Base-by-base conservation (phyloP, 177 flowering plant species). In the Telopea speciosissima region DNA sequence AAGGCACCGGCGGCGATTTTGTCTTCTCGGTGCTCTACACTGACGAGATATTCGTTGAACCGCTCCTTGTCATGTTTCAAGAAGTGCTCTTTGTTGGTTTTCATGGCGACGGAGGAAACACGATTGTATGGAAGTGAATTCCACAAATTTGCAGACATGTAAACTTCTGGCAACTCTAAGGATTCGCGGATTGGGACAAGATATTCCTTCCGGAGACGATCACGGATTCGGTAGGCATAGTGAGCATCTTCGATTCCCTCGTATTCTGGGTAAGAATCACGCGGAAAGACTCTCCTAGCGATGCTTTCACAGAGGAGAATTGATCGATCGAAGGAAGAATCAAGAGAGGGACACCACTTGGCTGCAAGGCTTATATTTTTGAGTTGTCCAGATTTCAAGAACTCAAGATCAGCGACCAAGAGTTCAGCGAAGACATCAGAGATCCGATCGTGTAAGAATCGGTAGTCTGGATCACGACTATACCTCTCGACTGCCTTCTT, bases 31-130 rank as follows among this genome's bases (percentile, higher is more conserved):
- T 24, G 14, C 56, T 44, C 66, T 22, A 82, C 87, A 5, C 58
- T 49, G 7, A 10, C 3, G 8, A 44, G 49, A 9, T 8, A 13
- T 44, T 44, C 49, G 1, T 44, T 44, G 69, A 82, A 84, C n/a
- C 83, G 70, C 2, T 65, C 67, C 31, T 19, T 49, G 23, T 84
- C 87, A 60, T 80, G 85, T 62, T 79, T 77, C 28, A 10, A 1
- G 56, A 82, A 84, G 24, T 33, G 67, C 5, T 77, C 66, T 54
- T 77, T 82, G 80, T 84, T 82, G 14, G 28, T 69, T 52, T 80
- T 82, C 87, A 84, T 84, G 16, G 87, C 87, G 14, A 82, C 78
- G 0, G 85, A 82, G 33, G 87, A 63, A 8, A 82, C 85, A 22
- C 81, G 69, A 36, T 74, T 71, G 75, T 82, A 82, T 1, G 81